phyloP scores from a whole-genome alignment of 2,329 filamentous ascomycete species.

The Drechslera avenae region DNA sequence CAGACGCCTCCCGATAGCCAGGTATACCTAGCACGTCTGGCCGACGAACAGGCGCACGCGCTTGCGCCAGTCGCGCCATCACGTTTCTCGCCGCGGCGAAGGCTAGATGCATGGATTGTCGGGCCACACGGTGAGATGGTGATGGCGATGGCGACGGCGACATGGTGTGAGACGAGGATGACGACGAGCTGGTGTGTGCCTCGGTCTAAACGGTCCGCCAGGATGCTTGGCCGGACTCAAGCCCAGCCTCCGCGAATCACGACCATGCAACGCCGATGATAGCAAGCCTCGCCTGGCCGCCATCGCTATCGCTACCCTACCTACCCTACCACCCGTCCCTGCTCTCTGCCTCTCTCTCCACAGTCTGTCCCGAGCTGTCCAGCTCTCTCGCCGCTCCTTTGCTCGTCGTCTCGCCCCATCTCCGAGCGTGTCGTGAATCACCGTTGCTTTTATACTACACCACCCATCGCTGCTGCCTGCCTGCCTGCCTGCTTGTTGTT shows the following conservation, averaged over 20 bases:
- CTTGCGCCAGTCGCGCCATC: conserved; percentile 2
- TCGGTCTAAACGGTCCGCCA: conserved; percentile 21
- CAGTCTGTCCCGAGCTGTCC: conserved; percentile 15
- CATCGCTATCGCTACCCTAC: conserved; percentile 7
- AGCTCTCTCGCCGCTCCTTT: conserved; percentile 20
- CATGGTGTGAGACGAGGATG: conserved; percentile 3
- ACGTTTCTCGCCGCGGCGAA: background rate
- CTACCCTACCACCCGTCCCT: background rate
- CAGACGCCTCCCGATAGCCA: conserved; percentile 4
- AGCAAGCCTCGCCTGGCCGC: conserved; percentile 26
- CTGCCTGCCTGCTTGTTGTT: too few species aligned
- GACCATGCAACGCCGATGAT: conserved; percentile 28
- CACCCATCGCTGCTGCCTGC: conserved; percentile 6
- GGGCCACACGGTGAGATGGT: background rate
- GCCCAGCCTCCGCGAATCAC: conserved; percentile 30
- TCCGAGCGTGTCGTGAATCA: background rate
- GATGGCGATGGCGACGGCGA: background rate
- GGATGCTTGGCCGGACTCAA: conserved; percentile 23
- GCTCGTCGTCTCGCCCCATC: background rate
- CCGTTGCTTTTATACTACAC: background rate
- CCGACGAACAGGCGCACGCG: background rate
- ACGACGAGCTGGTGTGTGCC: conserved; percentile 16
- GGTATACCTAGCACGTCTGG: background rate
- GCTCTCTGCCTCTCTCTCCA: background rate
- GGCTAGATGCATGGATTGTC: too few species aligned